Conservation (phyloP, 345 rosid species). For the Erysimum cheiranthoides region DNA sequence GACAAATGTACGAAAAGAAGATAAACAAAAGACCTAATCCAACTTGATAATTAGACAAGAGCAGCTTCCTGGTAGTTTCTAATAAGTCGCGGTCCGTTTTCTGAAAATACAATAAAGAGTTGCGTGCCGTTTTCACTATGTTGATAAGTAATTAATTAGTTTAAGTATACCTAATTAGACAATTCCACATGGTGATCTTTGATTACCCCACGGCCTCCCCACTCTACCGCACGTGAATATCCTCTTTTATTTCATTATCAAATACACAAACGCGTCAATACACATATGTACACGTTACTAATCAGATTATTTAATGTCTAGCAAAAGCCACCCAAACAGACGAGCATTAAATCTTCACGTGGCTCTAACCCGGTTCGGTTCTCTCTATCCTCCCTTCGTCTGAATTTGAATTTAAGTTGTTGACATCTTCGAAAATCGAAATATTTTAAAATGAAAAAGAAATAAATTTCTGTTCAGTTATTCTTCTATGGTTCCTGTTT, state of each 20-base stretch:
- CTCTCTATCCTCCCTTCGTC: neutral
- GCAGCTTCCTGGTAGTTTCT: slow-evolving; percentile 37
- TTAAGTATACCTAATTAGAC: slow-evolving; percentile 5
- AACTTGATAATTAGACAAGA: neutral
- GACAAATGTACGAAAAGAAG: neutral
- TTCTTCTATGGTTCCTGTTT: neutral
- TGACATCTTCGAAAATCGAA: neutral
- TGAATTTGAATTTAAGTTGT: neutral
- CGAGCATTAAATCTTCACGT: slow-evolving; percentile 1
- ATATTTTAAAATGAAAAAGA: neutral
- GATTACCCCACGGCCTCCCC: slow-evolving; percentile 28
- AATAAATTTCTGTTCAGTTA: neutral
- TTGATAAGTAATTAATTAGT: slow-evolving; percentile 14
- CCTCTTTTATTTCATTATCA: neutral
- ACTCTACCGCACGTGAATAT: slow-evolving; percentile 33
- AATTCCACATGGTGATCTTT: slow-evolving; percentile 45
- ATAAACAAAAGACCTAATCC: neutral
- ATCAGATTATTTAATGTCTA: neutral
- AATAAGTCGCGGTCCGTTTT: slow-evolving; percentile 23
- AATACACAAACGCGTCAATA: slow-evolving; percentile 22
- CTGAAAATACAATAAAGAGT: slow-evolving; percentile 20
- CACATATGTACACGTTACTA: slow-evolving; percentile 25
- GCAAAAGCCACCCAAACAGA: slow-evolving; percentile 9
- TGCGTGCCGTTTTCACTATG: slow-evolving; percentile 36
- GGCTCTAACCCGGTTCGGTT: slow-evolving; percentile 28